phyloP scores from a whole-genome alignment of 345 rosid species.

The Theobroma cacao region DNA sequence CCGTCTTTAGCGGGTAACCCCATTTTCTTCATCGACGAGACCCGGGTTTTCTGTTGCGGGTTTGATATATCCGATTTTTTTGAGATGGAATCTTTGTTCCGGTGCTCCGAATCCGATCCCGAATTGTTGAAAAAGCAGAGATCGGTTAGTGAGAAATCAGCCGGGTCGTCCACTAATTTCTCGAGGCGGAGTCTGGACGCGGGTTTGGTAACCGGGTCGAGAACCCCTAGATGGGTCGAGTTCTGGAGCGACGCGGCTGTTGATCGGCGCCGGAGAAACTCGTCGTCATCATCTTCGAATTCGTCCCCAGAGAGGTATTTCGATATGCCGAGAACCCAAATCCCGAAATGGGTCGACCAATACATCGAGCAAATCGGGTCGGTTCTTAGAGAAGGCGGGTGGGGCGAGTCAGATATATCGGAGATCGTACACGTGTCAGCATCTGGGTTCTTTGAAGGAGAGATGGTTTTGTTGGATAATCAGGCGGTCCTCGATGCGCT shows the following conservation, averaged over 20 bases:
- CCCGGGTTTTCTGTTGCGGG: slow-evolving; percentile 86
- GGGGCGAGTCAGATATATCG: slow-evolving; percentile 75
- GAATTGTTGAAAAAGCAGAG: slow-evolving; percentile 48
- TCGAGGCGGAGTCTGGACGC: slow-evolving; percentile 66
- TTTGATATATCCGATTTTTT: slow-evolving; percentile 90
- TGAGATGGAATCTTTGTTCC: slow-evolving; percentile 72
- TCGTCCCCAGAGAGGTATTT: slow-evolving; percentile 73
- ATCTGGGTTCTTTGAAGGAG: slow-evolving; percentile 77
- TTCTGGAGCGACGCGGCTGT: slow-evolving; percentile 92
- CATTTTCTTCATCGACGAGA: slow-evolving; percentile 88
- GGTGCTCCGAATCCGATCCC: slow-evolving; percentile 47
- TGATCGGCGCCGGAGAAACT: slow-evolving; percentile 72
- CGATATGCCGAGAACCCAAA: slow-evolving; percentile 63
- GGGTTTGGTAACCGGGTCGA: slow-evolving; percentile 36
- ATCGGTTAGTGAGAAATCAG: slow-evolving; percentile 61
- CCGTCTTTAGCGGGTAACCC: slow-evolving; percentile 95
- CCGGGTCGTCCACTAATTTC: slow-evolving; percentile 50
- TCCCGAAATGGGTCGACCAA: slow-evolving; percentile 82
- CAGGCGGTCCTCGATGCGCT: slow-evolving; percentile 80
- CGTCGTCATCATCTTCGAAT: slow-evolving; percentile 52
- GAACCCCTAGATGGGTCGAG: slow-evolving; percentile 91
- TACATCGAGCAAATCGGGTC: slow-evolving; percentile 76
- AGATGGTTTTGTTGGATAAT: slow-evolving; percentile 73
- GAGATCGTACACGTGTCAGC: slow-evolving; percentile 82
- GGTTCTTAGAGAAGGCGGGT: slow-evolving; percentile 81